Base-by-base conservation (phyloP, 805 yeast genomes). In the Nakazawaea molendinolei region DNA sequence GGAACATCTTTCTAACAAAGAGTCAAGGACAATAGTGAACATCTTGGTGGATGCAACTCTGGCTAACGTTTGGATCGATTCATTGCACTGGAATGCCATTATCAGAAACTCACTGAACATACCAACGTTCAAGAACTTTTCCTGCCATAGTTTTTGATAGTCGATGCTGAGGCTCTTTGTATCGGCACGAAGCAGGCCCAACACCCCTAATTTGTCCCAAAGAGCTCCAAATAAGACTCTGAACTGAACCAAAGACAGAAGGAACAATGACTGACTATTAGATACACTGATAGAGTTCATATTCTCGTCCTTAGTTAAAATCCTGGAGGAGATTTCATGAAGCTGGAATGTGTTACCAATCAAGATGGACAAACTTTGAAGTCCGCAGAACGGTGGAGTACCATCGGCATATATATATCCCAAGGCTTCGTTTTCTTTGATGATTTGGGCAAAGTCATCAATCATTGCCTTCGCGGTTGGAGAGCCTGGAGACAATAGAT, bases 271-370 rank as follows among this genome's bases (percentile, higher is more conserved):
- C 13, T 39, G 34, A 16, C 17, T 32, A 6, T 21, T 14, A 10
- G 27, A 19, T n/a, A 33, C 5, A 7, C 28, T 30, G 14, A 33
- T 28, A 4, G 22, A 20, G 9, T 33, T 28, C 9, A 30, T 27
- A 19, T 33, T 37, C 15, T 32, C 39, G 14, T 28, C 22, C 8
- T 20, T 18, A 2, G 30, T 35, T 1, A 69, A 67, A n/a, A 68
- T 50, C 49, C 89, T 65, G 1, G 77, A 63, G 0, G 79, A 47
- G 16, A 79, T 69, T 47, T 82, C 89, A 25, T 67, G 55, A 67
- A 77, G 72, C 17, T 71, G 63, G 18, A 81, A 65, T 0, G 79
- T 69, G 42, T 69, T 63, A 2, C 74, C 71, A 28, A 72, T 47
- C 10, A 60, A 36, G 5, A 44, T 42, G 1, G 64, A 51, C 5